phyloP scores from a whole-genome alignment of 495 filamentous ascomycete species.

The Tuber borchii region DNA sequence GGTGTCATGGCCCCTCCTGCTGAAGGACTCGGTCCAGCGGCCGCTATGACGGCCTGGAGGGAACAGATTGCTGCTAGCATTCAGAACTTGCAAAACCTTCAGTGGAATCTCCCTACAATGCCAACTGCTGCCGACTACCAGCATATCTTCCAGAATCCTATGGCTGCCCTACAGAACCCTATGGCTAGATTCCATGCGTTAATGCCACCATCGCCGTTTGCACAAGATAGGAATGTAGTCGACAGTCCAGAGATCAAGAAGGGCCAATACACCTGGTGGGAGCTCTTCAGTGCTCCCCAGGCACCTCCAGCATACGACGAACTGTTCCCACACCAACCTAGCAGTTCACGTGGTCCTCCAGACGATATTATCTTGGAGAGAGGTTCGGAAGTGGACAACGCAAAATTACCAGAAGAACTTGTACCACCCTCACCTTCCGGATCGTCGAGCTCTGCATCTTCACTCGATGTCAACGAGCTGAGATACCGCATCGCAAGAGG shows the following conservation, averaged over 20 bases:
- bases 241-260: constrained; percentile 49
- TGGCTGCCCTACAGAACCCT: constrained; percentile 48
- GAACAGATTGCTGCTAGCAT: constrained; percentile 71
- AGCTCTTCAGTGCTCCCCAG: constrained; percentile 53
- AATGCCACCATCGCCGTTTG: constrained; percentile 58
- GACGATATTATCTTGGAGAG: constrained; percentile 56
- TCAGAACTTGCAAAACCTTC: constrained; percentile 71
- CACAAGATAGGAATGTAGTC: constrained; percentile 44
- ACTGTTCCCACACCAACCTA: constrained; percentile 57
- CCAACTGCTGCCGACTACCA: constrained; percentile 51
- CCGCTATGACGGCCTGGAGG: constrained; percentile 61
- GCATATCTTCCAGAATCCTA: constrained; percentile 37
- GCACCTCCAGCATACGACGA: constrained; percentile 76
- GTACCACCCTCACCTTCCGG: constrained; percentile 46
- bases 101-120: constrained; percentile 54
- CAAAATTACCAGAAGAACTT: constrained; percentile 45
- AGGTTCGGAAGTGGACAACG: constrained; percentile 54
- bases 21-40: constrained; percentile 51
- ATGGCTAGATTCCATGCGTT: constrained; percentile 72
- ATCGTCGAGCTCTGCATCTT: constrained; percentile 32
- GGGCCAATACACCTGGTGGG: constrained; percentile 61
- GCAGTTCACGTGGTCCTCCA: constrained; percentile 38
- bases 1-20: constrained; percentile 40
- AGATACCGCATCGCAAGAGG: constrained; percentile 35
- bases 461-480: constrained; percentile 33